A percentile compares a stretch with the other conserved stretches of the same genome.
Conservation (phyloP, 768 basidiomycete species). For the Kwoniella dejecticola region DNA sequence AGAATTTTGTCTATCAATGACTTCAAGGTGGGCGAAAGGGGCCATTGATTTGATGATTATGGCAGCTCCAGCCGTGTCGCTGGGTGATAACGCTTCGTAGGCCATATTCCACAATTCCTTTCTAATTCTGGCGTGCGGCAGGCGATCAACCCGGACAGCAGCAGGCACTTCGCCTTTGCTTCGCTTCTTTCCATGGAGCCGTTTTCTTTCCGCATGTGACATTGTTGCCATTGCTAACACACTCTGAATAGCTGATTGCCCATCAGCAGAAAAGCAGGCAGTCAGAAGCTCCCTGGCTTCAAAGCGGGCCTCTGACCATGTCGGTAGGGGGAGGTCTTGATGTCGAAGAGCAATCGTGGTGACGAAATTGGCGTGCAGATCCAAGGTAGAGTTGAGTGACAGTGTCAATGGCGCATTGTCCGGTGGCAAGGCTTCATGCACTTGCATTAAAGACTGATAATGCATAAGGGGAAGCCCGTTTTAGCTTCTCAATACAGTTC, state of each 20-base stretch:
- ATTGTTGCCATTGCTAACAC: constrained; percentile 39
- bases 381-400: constrained; percentile 55
- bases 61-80: constrained; percentile 65
- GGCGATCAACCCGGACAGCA: constrained; percentile 20
- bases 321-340: constrained; percentile 55
- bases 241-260: constrained; percentile 40
- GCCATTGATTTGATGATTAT: constrained; percentile 66
- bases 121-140: constrained; percentile 57
- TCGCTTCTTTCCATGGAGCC: constrained; percentile 20
- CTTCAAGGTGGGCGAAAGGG: constrained; percentile 68
- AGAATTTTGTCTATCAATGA: constrained; percentile 57
- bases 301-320: constrained; percentile 59
- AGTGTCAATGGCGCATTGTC: background rate
- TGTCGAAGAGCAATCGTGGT: constrained; percentile 60
- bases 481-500: constrained; percentile 13
- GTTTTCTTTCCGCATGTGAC: constrained; percentile 38
- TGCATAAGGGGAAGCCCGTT: background rate
- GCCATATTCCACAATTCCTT: constrained; percentile 70
- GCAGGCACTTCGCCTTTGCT: constrained; percentile 12
- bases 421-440: constrained; percentile 28
- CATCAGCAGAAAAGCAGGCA: constrained; percentile 54
- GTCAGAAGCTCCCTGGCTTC: constrained; percentile 58
- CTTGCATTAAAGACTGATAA: constrained; percentile 26
- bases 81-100: constrained; percentile 64
- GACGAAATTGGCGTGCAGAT: constrained; percentile 62